Evolutionary conservation across 139 green algal genomes (phyloP).

Genomic region (Cymbomonas tetramitiformis): DNA sequence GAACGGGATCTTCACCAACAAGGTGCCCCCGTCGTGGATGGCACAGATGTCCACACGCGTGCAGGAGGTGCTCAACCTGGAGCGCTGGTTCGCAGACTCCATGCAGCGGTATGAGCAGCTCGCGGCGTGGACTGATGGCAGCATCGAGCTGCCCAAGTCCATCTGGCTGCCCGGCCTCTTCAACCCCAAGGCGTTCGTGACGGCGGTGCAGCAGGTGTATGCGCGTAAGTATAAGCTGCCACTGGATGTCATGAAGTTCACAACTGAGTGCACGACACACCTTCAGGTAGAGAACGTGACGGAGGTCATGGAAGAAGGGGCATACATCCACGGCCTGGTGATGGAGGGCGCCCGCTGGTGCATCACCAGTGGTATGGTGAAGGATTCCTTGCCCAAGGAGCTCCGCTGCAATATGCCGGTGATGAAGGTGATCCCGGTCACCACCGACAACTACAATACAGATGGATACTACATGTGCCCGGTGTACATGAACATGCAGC

Average conservation of each 20-base stretch:
- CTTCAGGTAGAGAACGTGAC: conserved; percentile 25
- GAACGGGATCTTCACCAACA: conserved; percentile 50
- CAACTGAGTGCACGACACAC: conserved; percentile 54
- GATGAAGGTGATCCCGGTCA: conserved; percentile 54
- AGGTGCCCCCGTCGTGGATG: conserved; percentile 56
- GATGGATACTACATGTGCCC: conserved; percentile 60
- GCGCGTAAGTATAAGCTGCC: conserved; percentile 60
- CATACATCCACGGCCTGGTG: conserved; percentile 58
- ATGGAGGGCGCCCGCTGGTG: conserved; percentile 74
- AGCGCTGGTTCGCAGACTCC: conserved; percentile 53
- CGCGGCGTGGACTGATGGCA: conserved; percentile 44
- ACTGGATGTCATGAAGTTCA: conserved; percentile 70
- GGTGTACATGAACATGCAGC: conserved; percentile 80
- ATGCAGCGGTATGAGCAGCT: conserved; percentile 60
- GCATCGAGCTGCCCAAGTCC: conserved; percentile 38
- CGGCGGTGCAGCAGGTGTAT: conserved; percentile 71
- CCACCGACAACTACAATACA: conserved; percentile 46
- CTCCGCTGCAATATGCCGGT: conserved; percentile 63
- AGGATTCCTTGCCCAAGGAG: conserved; percentile 58
- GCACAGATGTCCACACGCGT: conserved; percentile 56
- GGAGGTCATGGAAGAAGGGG: conserved; percentile 43
- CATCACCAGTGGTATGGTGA: conserved; percentile 45
- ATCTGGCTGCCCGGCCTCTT: conserved; percentile 69
- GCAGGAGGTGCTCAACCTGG: conserved; percentile 59
- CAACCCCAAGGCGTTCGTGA: conserved; percentile 78